A percentile compares a stretch with the other conserved stretches of the same genome.
Conservation (phyloP, 331 rosid species). For the Arachis monticola region DNA sequence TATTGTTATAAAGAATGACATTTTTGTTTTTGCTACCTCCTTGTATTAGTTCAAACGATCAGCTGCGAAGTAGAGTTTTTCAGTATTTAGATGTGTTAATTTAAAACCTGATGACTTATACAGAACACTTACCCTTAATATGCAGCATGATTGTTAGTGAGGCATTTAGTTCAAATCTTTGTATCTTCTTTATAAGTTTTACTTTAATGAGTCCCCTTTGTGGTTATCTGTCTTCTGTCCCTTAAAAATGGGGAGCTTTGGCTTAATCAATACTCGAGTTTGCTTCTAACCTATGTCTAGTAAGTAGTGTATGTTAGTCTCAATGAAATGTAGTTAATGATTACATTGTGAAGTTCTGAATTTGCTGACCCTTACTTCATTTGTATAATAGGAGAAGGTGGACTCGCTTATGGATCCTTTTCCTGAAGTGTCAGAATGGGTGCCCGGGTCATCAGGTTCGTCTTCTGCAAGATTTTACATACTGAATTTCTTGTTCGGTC, state of each 20-base stretch:
- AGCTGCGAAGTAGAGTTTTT: background rate
- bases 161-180: slow-evolving; percentile 20
- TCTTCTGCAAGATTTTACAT: slow-evolving; percentile 30
- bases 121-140: background rate
- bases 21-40: background rate
- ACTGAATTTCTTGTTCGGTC: background rate
- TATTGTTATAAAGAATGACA: background rate
- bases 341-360: background rate
- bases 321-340: slow-evolving; percentile 13
- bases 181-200: slow-evolving; percentile 1
- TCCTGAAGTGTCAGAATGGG: slow-evolving; percentile 61
- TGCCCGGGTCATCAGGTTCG: slow-evolving; percentile 64
- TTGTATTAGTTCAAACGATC: slow-evolving; percentile 13
- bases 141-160: slow-evolving; percentile 15
- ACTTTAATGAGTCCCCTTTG: slow-evolving; percentile 30
- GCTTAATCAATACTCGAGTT: slow-evolving; percentile 24
- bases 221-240: slow-evolving; percentile 23
- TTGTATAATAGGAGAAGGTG: slow-evolving; percentile 57
- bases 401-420: slow-evolving; percentile 59
- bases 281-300: slow-evolving; percentile 4
- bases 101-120: background rate
- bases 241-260: background rate
- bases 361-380: slow-evolving; percentile 8
- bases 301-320: background rate
- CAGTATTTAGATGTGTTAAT: slow-evolving; percentile 5